Evolutionary conservation across 768 basidiomycete species (phyloP), one percentile per base, ranked within the genome.

Genomic region (Pisolithus tinctorius): DNA sequence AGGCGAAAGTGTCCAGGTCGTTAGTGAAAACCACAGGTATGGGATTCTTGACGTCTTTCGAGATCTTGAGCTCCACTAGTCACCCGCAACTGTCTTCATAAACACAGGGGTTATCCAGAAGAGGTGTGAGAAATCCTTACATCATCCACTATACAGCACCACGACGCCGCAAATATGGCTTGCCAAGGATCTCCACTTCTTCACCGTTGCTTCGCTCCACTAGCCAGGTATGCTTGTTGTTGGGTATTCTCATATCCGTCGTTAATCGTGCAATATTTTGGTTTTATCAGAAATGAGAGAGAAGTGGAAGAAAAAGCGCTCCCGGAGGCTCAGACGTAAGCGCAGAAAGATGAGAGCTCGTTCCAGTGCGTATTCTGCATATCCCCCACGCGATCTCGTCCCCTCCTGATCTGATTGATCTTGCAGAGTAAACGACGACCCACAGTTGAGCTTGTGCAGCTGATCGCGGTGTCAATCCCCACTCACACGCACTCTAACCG

Each of bases 301-400:
- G 73, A 92, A 92, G 84, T 92, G 89, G 89, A 91, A 91, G 83
- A 93, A 93, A 76, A 93, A 93, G 80, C 81, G 89, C 69, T 89
- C 89, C 58, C 84, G 89, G 70, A 88, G 90, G 68, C 90, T 93
- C 76, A 80, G 90, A 68, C 86, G 89, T 73, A 93, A 93, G 67
- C 87, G 89, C 79, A 85, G 89, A 86, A 93, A 93, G 81, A 92
- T 92, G 89, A 83, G 89, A 70, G 89, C 89, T 57, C 89, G 89
- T 73, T 92, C 89, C 79, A 92, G 89, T 92, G 61, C 59, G 89
- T 85, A 40, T 26, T 48, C 45, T 1, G 47, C 26, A 30, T 45
- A 20, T 23, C 38, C 11, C 16, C 23, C n/a, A 2, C 30, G 23
- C n/a, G 17, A 30, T 25, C 43, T 38, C 17, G 14, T 29, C 14